Evolutionary conservation across 768 basidiomycete genomes (phyloP), one percentile per base, ranked within the genome.

Genomic region (Macrolepiota albuminosa): DNA sequence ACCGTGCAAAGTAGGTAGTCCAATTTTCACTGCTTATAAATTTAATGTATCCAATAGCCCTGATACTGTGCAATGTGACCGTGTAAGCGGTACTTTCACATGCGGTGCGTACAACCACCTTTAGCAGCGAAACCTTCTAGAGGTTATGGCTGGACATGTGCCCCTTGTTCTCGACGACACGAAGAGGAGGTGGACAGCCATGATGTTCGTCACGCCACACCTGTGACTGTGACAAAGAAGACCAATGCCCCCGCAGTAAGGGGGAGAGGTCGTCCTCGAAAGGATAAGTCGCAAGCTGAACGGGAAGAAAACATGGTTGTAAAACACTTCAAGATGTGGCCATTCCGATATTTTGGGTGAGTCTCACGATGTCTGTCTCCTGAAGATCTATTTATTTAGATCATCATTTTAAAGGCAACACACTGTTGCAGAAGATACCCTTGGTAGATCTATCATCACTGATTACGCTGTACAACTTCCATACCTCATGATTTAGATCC

Each of bases 131-230:
- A 98, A 72, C 96, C 96, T 14, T 93, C 94, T 26, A 85, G 93
- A 63, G 96, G 96, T 48, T 98, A 98, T 74, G 93, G 92, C 24
- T 98, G 96, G 96, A 93, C 94, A 10, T 98, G 96, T 67, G 91
- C 92, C 0, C 93, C 94, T 1, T 98, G 95, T 72, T 90, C 94
- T 11, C 84, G 86, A 56, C 83, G 84, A 64, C 90, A 95, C 68
- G 94, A 93, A 66, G 89, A 93, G 67, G 85, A 91, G 69, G 89
- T 93, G 50, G 88, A 90, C 68, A 83, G 86, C 61, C 86, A 88
- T 64, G 86, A 87, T 33, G 80, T 84, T 51, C 86, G 88, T 43
- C 83, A 84, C 64, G 73, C 74, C 16, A 82, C 82, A 16, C 83
- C 86, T 14, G 60, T 68, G 33, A 54, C 47, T 36, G 60, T 68